A percentile compares a stretch with the other conserved stretches of the same genome.
These are phyloP conservation scores for Rhexocercosporidium sp. DNA, from an alignment of 2,329 filamentous ascomycete genomes.

Conservation along the genomic window DNA sequence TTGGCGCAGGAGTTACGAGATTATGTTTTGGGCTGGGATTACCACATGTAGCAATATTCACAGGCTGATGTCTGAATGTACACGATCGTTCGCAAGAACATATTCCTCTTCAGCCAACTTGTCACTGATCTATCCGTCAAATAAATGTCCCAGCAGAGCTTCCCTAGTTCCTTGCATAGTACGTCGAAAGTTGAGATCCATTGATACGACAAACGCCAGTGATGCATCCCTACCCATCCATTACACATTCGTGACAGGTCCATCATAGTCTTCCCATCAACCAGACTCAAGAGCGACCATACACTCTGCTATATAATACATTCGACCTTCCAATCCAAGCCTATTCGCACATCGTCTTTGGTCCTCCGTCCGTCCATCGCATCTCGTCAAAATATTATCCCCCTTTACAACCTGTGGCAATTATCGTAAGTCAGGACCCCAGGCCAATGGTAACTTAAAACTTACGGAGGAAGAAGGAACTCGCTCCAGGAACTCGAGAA, in stretches of 20 bases:
- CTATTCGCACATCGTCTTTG: slow-evolving; percentile 9
- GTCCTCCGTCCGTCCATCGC: background rate
- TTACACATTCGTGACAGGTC: slow-evolving; percentile 16
- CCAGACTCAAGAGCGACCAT: background rate
- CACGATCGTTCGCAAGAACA: slow-evolving; percentile 21
- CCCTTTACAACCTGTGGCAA: slow-evolving; percentile 19
- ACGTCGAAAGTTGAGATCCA: slow-evolving; percentile 30
- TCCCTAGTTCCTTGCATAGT: background rate
- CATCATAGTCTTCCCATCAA: background rate
- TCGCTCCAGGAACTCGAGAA: slow-evolving; percentile 72
- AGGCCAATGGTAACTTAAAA: slow-evolving; percentile 12
- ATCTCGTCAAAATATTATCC: background rate
- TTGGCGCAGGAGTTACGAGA: slow-evolving; percentile 17
- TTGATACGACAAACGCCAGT: slow-evolving; percentile 29
- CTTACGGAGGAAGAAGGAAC: slow-evolving; percentile 68
- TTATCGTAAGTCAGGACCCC: background rate
- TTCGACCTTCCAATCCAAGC: background rate
- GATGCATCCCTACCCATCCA: slow-evolving; percentile 21
- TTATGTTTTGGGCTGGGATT: slow-evolving; percentile 9
- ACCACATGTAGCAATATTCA: slow-evolving; percentile 24
- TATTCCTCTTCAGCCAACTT: slow-evolving; percentile 9
- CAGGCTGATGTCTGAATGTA: slow-evolving; percentile 22
- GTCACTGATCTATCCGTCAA: background rate
- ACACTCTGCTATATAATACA: slow-evolving; percentile 13
- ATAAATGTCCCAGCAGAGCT: background rate